Base-by-base conservation (phyloP, 139 green algal species). In the Picochlorum sp. region DNA sequence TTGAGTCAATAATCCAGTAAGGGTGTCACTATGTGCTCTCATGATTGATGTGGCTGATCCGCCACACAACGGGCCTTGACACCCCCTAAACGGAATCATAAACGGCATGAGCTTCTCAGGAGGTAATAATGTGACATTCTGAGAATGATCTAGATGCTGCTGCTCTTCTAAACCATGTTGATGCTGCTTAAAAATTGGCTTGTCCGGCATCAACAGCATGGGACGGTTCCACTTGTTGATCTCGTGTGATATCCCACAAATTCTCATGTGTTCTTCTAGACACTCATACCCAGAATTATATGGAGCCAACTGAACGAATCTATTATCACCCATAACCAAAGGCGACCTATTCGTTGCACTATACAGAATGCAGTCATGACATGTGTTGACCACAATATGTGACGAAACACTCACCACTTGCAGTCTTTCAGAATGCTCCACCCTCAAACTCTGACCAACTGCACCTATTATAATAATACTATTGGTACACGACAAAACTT, bases 331-430 rank as follows among this genome's bases (percentile, higher is more conserved):
- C 37, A 89, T 63, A 26, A 95, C 63, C 28, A 80, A 38, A 3
- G 86, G 86, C 6, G 77, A 75, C 21, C 77, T 72, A 55, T 85
- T 90, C 24, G 76, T 78, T 45, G 81, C 88, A 45, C 95, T 71
- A 75, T 90, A 84, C 30, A 95, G 65, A 34, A 79, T 74, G 80
- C 88, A 94, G 73, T 92, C 85, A 71, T 95, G 85, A 77, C 88
- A 92, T 59, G 74, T 79, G 62, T 73, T 72, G 34, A 92, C 75
- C 20, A 78, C 67, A 59, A 88, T 52, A 16, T 81, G 73, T 23
- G 63, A 56, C 3, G 69, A 57, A 18, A 81, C 81, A 11, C 77
- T 77, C 18, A 90, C 77, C 2, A 94, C 63, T 74, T 77, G 67
- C 57, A 91, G 38, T 47, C 82, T 80, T 71, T 94, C 85, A 71